Base-by-base conservation (phyloP, 805 yeast genomes). In the Candida oleophila region DNA sequence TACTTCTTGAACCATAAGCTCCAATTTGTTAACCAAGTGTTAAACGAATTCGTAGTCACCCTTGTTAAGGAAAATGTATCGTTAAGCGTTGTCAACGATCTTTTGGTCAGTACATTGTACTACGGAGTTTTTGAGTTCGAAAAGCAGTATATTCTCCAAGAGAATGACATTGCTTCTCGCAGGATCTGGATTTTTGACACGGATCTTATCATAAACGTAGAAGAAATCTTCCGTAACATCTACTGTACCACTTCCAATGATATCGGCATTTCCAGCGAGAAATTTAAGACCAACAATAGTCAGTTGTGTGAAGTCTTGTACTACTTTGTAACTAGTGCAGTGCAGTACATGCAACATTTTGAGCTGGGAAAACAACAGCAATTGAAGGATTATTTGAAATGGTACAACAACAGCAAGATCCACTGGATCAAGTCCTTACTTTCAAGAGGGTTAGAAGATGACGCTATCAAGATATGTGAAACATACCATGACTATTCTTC, bases 401-500 rank as follows among this genome's bases (percentile, higher is more conserved):
- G 76, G 76, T 71, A 68, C 49, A 57, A 55, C 3, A 38, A 38
- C 2, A 59, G 64, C 28, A 67, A 64, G 47, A 44, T 49, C 8
- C 51, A 61, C 11, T 90, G 96, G 96, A 78, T 85, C 11, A 66
- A 71, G 19, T 69, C 76, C 2, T 64, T 89, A 47, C 73, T 84
- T 11, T 58, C 70, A n/a, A 61, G 78, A 45, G 75, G 76, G 5
- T 68, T 78, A 41, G 71, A 74, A 34, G 67, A 71, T 5, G 81
- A 80, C 21, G 87, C 91, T 0, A 60, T 86, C 19, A 65, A 66
- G 5, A 72, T 89, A 22, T 80, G 89, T 0, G 95, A 87, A 51
- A 68, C 73, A 21, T 86, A 83, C 62, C 61, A 68, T 15, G 96
- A 90, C 59, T 74, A 84, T 55, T 68, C 78, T 30, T 81, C 91